These are phyloP conservation scores for Dryas octopetala DNA, from an alignment of 306 rosid genomes.

Conservation along the genomic window DNA sequence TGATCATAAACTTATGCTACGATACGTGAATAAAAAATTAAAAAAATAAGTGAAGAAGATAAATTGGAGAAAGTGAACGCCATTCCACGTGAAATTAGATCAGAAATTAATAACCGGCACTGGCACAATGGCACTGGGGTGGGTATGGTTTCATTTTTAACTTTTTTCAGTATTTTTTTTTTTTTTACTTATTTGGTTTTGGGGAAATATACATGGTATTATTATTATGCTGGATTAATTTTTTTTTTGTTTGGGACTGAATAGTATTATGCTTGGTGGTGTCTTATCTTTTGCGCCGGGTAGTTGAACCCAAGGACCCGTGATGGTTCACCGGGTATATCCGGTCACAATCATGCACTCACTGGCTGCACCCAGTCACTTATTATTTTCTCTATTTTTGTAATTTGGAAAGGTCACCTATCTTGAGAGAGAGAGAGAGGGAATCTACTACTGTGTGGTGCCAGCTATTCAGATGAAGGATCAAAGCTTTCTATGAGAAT, in stretches of 20 bases:
- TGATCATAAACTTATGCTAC: too few species aligned
- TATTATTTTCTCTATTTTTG: background rate
- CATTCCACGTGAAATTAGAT: too few species aligned
- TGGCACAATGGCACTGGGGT: too few species aligned
- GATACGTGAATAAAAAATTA: too few species aligned
- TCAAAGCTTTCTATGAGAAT: conserved; percentile 46
- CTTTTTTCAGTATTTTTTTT: too few species aligned
- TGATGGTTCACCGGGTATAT: conserved; percentile 48
- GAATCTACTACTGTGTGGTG: conserved; percentile 45
- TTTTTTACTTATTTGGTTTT: too few species aligned
- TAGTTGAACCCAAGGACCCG: conserved; percentile 60
- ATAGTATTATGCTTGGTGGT: conserved; percentile 7
- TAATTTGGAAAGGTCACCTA: too few species aligned
- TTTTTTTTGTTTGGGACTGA: conserved; percentile 29
- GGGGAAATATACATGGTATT: too few species aligned
- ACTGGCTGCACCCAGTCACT: conserved; percentile 38
- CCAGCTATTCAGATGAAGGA: conserved; percentile 91
- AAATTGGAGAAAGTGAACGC: too few species aligned
- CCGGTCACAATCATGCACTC: conserved; percentile 32
- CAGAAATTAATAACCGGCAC: too few species aligned
- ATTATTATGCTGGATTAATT: background rate
- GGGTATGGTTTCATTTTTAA: too few species aligned
- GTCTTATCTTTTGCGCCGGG: conserved; percentile 20
- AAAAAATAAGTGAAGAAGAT: too few species aligned
- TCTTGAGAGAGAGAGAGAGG: conserved; percentile 17